Conservation (phyloP, 257 asterid genomes). For the Anisodus acutangulus region DNA sequence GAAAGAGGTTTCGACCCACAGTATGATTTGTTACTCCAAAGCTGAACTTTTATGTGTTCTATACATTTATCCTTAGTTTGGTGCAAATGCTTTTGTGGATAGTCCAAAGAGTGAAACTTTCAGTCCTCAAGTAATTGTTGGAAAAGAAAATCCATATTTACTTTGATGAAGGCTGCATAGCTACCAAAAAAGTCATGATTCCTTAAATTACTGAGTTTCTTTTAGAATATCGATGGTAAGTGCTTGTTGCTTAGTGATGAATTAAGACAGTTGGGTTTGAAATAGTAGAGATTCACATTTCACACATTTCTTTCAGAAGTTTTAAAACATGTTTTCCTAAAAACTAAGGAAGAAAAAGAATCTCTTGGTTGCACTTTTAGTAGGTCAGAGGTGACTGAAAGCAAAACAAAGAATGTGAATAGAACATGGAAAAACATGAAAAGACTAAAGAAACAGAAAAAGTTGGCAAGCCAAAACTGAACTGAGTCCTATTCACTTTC, state of each 20-base stretch:
- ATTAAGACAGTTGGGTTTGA: background rate
- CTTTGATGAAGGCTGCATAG: background rate
- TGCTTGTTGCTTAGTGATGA: background rate
- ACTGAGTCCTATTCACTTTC: background rate
- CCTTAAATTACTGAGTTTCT: background rate
- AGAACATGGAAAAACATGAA: background rate
- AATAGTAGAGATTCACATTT: background rate
- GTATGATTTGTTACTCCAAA: conserved; percentile 49
- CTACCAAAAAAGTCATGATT: background rate
- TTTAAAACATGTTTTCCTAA: background rate
- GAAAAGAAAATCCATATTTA: background rate
- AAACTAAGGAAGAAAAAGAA: conserved; percentile 6
- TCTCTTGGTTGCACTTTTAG: background rate
- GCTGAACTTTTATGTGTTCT: background rate
- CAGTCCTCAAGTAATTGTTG: background rate
- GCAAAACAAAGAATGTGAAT: conserved; percentile 25
- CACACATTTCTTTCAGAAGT: background rate
- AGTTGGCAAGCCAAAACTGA: background rate
- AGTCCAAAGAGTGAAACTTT: background rate
- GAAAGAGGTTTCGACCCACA: conserved; percentile 96
- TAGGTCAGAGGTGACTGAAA: background rate
- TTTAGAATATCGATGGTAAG: background rate
- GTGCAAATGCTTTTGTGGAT: background rate
- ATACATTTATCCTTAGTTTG: background rate
- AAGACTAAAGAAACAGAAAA: background rate